Evolutionary conservation across 2,329 filamentous ascomycete genomes (phyloP).

Genomic region (Fusarium sp.): DNA sequence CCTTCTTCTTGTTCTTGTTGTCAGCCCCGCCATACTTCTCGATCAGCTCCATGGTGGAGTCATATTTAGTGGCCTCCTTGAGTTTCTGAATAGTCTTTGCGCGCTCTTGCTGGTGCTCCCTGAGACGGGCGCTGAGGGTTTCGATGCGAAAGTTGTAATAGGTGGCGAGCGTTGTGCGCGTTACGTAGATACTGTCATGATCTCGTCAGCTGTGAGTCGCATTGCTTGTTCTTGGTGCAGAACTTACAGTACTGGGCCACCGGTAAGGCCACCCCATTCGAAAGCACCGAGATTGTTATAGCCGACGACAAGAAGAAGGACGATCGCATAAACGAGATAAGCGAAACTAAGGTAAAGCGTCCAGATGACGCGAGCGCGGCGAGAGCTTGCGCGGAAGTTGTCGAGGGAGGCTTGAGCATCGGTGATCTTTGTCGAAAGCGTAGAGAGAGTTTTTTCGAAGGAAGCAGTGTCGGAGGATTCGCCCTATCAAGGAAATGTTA

Average conservation of each 20-base stretch:
- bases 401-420: constrained; percentile 80
- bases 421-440: constrained; percentile 84
- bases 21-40: constrained; percentile 89
- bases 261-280: constrained; percentile 83
- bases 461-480: constrained; percentile 85
- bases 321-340: constrained; percentile 87
- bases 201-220: constrained; percentile 27
- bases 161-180: constrained; percentile 73
- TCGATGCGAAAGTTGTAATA: constrained; percentile 88
- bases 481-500: constrained; percentile 65
- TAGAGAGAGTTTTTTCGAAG: constrained; percentile 91
- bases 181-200: constrained; percentile 78
- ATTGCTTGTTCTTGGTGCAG: background rate
- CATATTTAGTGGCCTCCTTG: constrained; percentile 94
- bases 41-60: constrained; percentile 90
- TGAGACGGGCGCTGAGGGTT: constrained; percentile 74
- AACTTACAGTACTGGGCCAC: constrained; percentile 80
- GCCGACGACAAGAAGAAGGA: constrained; percentile 86
- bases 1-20: constrained; percentile 53
- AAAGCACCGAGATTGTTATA: constrained; percentile 79
- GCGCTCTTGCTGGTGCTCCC: constrained; percentile 81
- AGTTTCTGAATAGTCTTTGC: constrained; percentile 91
- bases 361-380: constrained; percentile 85
- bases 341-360: constrained; percentile 91
- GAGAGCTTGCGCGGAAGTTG: constrained; percentile 74